Evolutionary conservation across 202 grass and related monocot species (phyloP).

Genomic region (Musa balbisiana): DNA sequence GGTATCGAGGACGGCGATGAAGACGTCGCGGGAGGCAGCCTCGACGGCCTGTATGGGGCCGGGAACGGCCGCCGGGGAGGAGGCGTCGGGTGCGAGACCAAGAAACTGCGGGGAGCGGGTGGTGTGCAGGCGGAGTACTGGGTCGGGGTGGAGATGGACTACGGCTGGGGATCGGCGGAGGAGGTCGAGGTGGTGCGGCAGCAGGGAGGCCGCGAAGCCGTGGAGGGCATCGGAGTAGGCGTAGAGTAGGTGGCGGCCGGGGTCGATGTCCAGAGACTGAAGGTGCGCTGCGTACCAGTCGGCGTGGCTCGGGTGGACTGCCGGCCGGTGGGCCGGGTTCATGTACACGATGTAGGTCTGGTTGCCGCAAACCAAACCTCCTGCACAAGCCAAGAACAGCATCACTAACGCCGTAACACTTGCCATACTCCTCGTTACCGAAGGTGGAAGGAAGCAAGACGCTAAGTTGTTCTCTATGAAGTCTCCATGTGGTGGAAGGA

Average conservation of each 20-base stretch:
- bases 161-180: constrained; percentile 57
- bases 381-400: constrained; percentile 14
- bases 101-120: constrained; percentile 77
- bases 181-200: constrained; percentile 39
- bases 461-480: too few relatives aligned
- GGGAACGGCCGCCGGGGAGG: constrained; percentile 28
- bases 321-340: constrained; percentile 42
- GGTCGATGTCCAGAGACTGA: constrained; percentile 67
- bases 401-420: not conserved
- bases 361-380: constrained; percentile 10
- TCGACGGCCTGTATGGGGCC: constrained; percentile 33
- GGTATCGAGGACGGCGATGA: constrained; percentile 76
- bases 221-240: constrained; percentile 64
- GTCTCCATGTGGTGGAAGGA: not conserved
- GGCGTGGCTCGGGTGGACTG: constrained; percentile 40
- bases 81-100: constrained; percentile 35
- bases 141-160: constrained; percentile 56
- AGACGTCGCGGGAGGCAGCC: constrained; percentile 55
- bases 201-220: constrained; percentile 60
- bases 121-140: constrained; percentile 55
- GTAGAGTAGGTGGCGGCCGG: constrained; percentile 52
- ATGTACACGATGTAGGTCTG: constrained; percentile 90
- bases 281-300: constrained; percentile 68
- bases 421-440: not conserved
- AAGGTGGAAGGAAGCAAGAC: too few relatives aligned